Evolutionary conservation across 2,329 filamentous ascomycete genomes (phyloP).

Genomic region (Lasiodiplodia sp.): DNA sequence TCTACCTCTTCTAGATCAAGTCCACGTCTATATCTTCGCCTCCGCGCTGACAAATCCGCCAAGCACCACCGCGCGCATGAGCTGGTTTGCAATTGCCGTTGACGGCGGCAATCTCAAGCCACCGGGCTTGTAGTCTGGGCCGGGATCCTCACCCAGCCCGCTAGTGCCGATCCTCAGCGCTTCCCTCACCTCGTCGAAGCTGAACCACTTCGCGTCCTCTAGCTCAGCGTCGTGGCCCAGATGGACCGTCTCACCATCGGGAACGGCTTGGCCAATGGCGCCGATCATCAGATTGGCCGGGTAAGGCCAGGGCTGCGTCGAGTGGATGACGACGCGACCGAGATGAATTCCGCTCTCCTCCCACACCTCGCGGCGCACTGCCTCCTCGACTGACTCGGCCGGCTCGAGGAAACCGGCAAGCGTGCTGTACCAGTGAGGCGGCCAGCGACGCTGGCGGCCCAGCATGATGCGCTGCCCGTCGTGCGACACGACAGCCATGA

Average conservation of each 20-base stretch:
- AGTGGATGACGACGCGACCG: slow-evolving; percentile 59
- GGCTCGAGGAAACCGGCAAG: slow-evolving; percentile 67
- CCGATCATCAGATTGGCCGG: slow-evolving; percentile 62
- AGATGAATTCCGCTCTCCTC: slow-evolving; percentile 58
- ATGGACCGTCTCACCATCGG: slow-evolving; percentile 77
- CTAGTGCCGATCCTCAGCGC: slow-evolving; percentile 74
- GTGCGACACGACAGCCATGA: slow-evolving; percentile 87
- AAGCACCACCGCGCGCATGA: slow-evolving; percentile 76
- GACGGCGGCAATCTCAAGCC: slow-evolving; percentile 79
- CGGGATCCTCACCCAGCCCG: slow-evolving; percentile 69
- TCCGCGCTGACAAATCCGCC: slow-evolving; percentile 71
- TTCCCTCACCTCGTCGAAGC: slow-evolving; percentile 78
- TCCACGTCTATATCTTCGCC: slow-evolving; percentile 48
- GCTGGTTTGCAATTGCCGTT: slow-evolving; percentile 91
- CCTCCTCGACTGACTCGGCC: slow-evolving; percentile 59
- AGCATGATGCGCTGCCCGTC: slow-evolving; percentile 81
- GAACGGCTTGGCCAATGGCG: slow-evolving; percentile 84
- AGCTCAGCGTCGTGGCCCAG: slow-evolving; percentile 90
- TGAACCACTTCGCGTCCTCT: slow-evolving; percentile 88
- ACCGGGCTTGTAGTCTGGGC: slow-evolving; percentile 76
- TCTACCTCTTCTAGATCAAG: neutral
- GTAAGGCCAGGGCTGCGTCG: slow-evolving; percentile 62
- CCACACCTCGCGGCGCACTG: slow-evolving; percentile 59
- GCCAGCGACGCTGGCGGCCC: slow-evolving; percentile 84
- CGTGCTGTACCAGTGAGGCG: slow-evolving; percentile 84